phyloP scores from a whole-genome alignment of 1,284 basidiomycete species.

The Sanguinoderma infundibulare region DNA sequence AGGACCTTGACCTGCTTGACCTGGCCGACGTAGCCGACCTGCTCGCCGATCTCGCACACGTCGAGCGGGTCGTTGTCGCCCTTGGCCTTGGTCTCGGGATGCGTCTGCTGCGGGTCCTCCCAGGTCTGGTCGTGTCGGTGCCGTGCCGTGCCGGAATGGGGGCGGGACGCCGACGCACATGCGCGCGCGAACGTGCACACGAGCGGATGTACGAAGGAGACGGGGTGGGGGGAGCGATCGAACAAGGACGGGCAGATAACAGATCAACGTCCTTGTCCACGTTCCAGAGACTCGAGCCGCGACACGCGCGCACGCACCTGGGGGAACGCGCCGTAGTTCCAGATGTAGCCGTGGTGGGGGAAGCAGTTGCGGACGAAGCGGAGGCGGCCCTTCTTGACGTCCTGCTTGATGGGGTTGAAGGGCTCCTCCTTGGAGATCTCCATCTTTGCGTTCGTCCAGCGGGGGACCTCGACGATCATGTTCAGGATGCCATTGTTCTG shows the following conservation, averaged over 20 bases:
- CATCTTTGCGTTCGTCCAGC: constrained; percentile 99
- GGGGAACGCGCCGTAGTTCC: constrained; percentile 98
- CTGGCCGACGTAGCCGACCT: constrained; percentile 96
- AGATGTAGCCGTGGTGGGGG: constrained; percentile 99
- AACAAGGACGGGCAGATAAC: neutral
- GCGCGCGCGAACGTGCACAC: constrained; percentile 5
- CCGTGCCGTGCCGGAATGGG: neutral
- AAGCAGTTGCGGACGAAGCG: constrained; percentile 99
- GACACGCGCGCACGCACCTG: constrained; percentile 62
- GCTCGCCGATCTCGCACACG: constrained; percentile 99
- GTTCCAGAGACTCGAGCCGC: constrained; percentile 12
- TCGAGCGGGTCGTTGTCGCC: constrained; percentile 99
- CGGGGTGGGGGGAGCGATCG: neutral
- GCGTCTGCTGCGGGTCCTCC: constrained; percentile 91
- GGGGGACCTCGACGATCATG: constrained; percentile 98
- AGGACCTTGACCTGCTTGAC: constrained; percentile 99
- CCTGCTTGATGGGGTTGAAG: constrained; percentile 99
- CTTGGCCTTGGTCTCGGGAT: constrained; percentile 98
- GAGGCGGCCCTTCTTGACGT: constrained; percentile 95
- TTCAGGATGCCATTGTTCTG: constrained; percentile 93
- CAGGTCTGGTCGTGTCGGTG: constrained; percentile 88
- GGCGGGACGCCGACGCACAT: constrained; percentile 1
- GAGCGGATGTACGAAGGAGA: constrained; percentile 2
- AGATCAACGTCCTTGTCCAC: neutral
- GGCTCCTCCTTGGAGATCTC: constrained; percentile 97